phyloP scores from a whole-genome alignment of 1,284 basidiomycete species.

The Cryptococcus sp. region DNA sequence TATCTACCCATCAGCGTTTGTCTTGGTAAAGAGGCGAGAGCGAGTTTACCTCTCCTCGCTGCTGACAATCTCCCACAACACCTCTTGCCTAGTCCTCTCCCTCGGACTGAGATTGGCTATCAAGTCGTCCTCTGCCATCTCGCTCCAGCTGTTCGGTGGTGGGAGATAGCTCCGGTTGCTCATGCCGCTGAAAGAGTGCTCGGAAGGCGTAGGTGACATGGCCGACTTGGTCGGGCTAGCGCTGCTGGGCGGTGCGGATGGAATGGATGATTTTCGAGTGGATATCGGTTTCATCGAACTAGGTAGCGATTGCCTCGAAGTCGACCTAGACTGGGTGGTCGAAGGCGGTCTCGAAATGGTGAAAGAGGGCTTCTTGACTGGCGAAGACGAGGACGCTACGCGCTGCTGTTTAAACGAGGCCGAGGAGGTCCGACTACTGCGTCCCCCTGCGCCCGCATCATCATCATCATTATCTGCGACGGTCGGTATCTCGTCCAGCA shows the following conservation, averaged over 20 bases:
- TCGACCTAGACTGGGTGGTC: slow-evolving; percentile 7
- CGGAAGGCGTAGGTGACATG: slow-evolving; percentile 25
- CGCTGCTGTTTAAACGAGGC: not conserved
- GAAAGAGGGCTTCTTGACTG: not conserved
- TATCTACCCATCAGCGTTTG: slow-evolving; percentile 57
- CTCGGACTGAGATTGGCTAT: slow-evolving; percentile 86
- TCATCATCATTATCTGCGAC: no score
- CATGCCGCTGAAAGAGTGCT: slow-evolving; percentile 9
- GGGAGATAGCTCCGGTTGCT: slow-evolving; percentile 34
- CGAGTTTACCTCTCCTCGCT: slow-evolving; percentile 81
- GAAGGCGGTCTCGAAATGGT: not conserved
- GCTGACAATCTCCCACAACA: slow-evolving; percentile 94
- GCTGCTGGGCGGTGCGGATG: not conserved
- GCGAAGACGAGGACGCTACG: not conserved
- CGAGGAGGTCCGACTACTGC: no score
- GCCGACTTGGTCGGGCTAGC: slow-evolving; percentile 10
- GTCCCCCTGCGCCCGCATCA: no score
- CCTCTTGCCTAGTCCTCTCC: slow-evolving; percentile 93
- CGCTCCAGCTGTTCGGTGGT: slow-evolving; percentile 84
- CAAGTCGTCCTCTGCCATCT: slow-evolving; percentile 90
- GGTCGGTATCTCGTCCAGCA: slow-evolving; percentile 13
- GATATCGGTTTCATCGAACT: not conserved
- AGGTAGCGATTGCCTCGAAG: slow-evolving; percentile 11
- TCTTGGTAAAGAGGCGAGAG: not conserved
- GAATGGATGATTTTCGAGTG: slow-evolving; percentile 19